phyloP scores from a whole-genome alignment of 1,284 basidiomycete species.

The Austroboletus olivaceoglutinosus region DNA sequence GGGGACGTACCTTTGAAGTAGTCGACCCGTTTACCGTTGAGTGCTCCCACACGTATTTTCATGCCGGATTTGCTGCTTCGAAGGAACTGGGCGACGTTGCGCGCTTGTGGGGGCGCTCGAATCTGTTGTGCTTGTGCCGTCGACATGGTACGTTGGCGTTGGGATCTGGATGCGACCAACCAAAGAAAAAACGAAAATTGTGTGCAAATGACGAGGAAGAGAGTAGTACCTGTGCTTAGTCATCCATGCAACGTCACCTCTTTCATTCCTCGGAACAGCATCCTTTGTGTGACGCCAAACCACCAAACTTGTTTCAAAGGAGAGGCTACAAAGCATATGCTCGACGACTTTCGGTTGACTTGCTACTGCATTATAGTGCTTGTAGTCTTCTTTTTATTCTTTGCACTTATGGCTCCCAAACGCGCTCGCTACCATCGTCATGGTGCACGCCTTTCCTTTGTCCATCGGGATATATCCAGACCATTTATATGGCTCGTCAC shows the following conservation, averaged over 20 bases:
- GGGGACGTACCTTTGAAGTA: conserved; percentile 84
- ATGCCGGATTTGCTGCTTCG: conserved; percentile 84
- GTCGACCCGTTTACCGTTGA: conserved; percentile 94
- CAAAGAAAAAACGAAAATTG: neutral
- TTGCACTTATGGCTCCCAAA: too few relatives aligned
- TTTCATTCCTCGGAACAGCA: too few relatives aligned
- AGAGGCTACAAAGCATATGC: too few relatives aligned
- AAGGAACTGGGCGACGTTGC: conserved; percentile 81
- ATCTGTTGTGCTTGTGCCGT: conserved; percentile 49
- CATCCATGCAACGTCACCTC: neutral
- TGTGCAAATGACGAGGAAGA: neutral
- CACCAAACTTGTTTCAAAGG: too few relatives aligned
- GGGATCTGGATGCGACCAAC: neutral
- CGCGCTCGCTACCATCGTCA: too few relatives aligned
- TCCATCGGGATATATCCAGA: too few relatives aligned
- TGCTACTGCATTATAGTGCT: too few relatives aligned
- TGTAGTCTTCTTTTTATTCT: too few relatives aligned
- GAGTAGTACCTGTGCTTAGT: neutral
- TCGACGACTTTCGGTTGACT: too few relatives aligned
- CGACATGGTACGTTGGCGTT: neutral
- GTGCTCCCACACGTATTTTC: conserved; percentile 85
- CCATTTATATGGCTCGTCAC: too few relatives aligned
- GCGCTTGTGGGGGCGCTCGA: conserved; percentile 73
- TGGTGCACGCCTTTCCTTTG: too few relatives aligned
- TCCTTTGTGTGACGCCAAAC: too few relatives aligned